Base-by-base conservation (phyloP, 805 yeast species). In the Zygosaccharomyces kombuchaensis region DNA sequence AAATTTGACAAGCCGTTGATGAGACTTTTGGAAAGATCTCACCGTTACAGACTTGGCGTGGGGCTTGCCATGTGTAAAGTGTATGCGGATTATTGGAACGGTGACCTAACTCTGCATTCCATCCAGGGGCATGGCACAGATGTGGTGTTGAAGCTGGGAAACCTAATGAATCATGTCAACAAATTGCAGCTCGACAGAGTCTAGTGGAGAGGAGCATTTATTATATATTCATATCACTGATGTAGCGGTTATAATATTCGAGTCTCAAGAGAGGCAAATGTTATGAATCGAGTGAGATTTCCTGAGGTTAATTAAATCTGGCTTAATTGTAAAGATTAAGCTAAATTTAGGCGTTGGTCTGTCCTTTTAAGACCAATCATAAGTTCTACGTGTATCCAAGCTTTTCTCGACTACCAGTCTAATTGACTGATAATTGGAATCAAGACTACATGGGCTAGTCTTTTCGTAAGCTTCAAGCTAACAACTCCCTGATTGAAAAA, bases 21-120 rank as follows among this genome's bases (percentile, higher is more conserved):
- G 42, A 74, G 78, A 23, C 72, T 90, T 56, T 77, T 84, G 34
- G 74, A 82, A 26, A 76, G 97, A 51, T 85, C 93, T 1, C 81
- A 85, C 22, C 77, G 84, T 48, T 77, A 76, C 56, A 85, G 84
- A 43, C 67, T 91, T 23, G 97, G 97, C 0, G 75, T 91, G 48
- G 96, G 97, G 0, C 70, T 91, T 49, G 96, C 98, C 0, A 81
- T 91, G 84, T 85, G 96, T 58, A 82, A 87, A 55, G 87, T 90
- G 0, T 91, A 91, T 60, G 87, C 96, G 0, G 97, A 91, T 56
- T 91, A 91, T 65, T 91, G 98, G 98, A 93, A 90, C 56, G 98
- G 98, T 6, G 86, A 84, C 42, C 66, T 91, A 41, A 82, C 81
- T 48, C 78, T 91, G 75, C 82, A 82, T 55, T 83, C 95, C 0